phyloP scores from a whole-genome alignment of 2,329 filamentous ascomycete genomes.

The Dactylellina drechsleri region DNA sequence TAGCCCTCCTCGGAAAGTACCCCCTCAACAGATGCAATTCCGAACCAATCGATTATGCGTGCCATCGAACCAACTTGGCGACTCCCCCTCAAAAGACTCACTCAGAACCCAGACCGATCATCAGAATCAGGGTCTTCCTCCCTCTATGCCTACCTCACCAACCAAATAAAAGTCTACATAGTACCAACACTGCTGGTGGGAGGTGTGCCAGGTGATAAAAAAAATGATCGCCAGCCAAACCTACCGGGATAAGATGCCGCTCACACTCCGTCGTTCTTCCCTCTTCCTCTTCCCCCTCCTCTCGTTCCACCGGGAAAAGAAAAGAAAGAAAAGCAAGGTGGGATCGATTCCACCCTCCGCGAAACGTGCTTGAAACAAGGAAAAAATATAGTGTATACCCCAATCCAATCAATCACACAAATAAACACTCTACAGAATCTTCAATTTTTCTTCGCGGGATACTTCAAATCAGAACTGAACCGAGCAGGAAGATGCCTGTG shows the following conservation, averaged over 20 bases:
- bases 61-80: no score
- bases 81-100: background rate
- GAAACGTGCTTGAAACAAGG: no score
- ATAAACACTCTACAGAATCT: no score
- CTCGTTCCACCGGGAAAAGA: background rate
- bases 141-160: no score
- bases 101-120: background rate
- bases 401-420: no score
- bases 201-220: conserved; percentile 37
- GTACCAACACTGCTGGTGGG: background rate
- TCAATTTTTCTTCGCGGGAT: no score
- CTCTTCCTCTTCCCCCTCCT: background rate
- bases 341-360: background rate
- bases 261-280: conserved; percentile 4
- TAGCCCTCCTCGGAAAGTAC: no score
- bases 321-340: conserved; percentile 1
- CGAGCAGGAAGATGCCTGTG: background rate
- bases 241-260: conserved; percentile 53
- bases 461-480: no score
- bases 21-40: no score
- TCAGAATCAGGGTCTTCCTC: no score
- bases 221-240: conserved; percentile 43
- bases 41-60: no score
- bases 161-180: conserved; percentile 1
- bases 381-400: no score